Evolutionary conservation across 805 yeast genomes (phyloP).

Genomic region (Brettanomyces sp.): DNA sequence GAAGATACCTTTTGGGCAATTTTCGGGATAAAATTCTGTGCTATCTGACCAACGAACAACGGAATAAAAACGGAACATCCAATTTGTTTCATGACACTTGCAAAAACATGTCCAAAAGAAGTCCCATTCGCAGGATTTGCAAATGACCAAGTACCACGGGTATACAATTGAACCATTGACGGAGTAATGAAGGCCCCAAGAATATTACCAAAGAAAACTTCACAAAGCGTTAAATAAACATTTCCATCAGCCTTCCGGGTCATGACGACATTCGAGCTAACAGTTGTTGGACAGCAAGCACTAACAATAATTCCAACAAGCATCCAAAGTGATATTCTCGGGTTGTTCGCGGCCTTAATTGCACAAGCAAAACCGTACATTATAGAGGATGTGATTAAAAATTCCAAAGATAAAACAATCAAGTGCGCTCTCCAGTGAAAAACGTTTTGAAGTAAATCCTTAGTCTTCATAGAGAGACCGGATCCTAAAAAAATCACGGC

Average conservation of each 20-base stretch:
- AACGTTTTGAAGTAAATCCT: conserved; percentile 50
- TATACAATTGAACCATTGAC: conserved; percentile 68
- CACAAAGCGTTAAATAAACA: conserved; percentile 63
- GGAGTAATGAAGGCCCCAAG: conserved; percentile 86
- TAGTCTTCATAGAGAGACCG: conserved; percentile 70
- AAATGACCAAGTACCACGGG: conserved; percentile 50
- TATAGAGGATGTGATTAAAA: conserved; percentile 39
- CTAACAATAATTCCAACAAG: conserved; percentile 76
- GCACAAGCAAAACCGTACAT: conserved; percentile 69
- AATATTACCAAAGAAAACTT: conserved; percentile 77
- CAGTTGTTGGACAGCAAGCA: conserved; percentile 86
- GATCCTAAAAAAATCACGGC: conserved; percentile 76
- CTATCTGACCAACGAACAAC: conserved; percentile 75
- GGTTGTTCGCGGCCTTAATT: conserved; percentile 47
- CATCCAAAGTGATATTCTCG: conserved; percentile 63
- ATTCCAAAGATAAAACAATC: conserved; percentile 57
- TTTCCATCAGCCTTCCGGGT: conserved; percentile 81
- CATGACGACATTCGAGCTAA: conserved; percentile 88
- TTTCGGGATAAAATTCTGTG: conserved; percentile 61
- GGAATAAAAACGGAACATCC: conserved; percentile 79
- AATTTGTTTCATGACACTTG: conserved; percentile 76
- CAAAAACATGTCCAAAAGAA: conserved; percentile 50
- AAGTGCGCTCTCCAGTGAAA: conserved; percentile 78
- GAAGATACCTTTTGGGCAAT: conserved; percentile 52
- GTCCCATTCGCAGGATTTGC: conserved; percentile 69